Percentiles rank a stretch among this genome's conserved stretches.
Evolutionary conservation across 805 yeast genomes (phyloP).

Genomic region (Kazachstania viticola): DNA sequence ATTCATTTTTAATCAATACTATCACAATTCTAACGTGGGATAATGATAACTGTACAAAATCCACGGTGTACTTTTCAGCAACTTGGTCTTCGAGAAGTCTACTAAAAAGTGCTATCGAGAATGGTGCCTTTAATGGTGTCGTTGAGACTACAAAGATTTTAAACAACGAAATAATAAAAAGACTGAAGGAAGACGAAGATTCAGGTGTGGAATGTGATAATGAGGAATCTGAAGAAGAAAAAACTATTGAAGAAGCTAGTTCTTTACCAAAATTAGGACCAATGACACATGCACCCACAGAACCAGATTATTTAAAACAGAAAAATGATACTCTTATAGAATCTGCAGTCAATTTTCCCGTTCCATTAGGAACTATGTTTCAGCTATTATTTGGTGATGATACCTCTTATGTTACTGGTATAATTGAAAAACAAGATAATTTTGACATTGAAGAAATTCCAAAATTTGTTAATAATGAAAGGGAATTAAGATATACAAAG

Average conservation of each 20-base stretch:
- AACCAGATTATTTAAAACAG: constrained; percentile 32
- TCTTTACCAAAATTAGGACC: constrained; percentile 28
- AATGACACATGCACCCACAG: constrained; percentile 36
- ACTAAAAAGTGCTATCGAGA: constrained; percentile 68
- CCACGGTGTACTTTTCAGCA: constrained; percentile 43
- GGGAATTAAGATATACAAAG: constrained; percentile 46
- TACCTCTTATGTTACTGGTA: constrained; percentile 34
- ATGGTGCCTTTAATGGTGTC: constrained; percentile 65
- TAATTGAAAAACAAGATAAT: constrained; percentile 50
- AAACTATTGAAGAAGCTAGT: constrained; percentile 3
- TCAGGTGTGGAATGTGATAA: not conserved
- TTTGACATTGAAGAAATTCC: constrained; percentile 43
- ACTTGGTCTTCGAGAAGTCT: constrained; percentile 72
- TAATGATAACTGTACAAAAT: constrained; percentile 38
- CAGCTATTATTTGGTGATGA: constrained; percentile 54
- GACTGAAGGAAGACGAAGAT: constrained; percentile 9
- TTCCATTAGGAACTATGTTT: constrained; percentile 59
- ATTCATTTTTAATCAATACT: constrained; percentile 51
- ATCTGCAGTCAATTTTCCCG: constrained; percentile 39
- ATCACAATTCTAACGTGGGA: constrained; percentile 55
- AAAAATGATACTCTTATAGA: constrained; percentile 41
- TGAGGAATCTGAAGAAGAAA: constrained; percentile 11
- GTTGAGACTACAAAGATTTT: constrained; percentile 41
- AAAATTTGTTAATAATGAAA: constrained; percentile 29
- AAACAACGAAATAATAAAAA: constrained; percentile 35